Conservation (phyloP, 768 basidiomycete species). For the Hygrophoropsis aurantiaca region DNA sequence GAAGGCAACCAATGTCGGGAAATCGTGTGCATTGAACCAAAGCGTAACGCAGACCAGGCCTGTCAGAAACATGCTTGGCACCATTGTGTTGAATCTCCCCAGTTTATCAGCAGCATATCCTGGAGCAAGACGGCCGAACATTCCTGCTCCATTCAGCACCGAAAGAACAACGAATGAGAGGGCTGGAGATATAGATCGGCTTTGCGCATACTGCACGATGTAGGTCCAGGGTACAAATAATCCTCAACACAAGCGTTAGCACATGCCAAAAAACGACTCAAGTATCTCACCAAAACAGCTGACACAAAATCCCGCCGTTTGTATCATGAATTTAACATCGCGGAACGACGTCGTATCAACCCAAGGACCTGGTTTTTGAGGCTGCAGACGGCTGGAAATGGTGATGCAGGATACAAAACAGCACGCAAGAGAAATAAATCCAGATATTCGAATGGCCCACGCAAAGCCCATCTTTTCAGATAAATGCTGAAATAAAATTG, state of each 20-base stretch:
- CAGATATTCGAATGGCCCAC: conserved; percentile 57
- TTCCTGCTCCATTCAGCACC: conserved; percentile 59
- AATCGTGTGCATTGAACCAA: not conserved
- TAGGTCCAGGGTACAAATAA: conserved; percentile 67
- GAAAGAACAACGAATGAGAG: conserved; percentile 53
- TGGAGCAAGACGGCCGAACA: conserved; percentile 57
- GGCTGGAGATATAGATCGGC: conserved; percentile 32
- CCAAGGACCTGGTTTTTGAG: not conserved
- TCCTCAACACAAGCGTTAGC: conserved; percentile 34
- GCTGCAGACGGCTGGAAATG: not conserved
- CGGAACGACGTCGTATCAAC: conserved; percentile 25
- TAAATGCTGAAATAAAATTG: conserved; percentile 54
- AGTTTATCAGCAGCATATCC: conserved; percentile 54
- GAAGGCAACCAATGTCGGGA: not conserved
- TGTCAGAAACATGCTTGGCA: conserved; percentile 25
- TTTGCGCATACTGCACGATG: conserved; percentile 54
- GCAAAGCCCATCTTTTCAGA: conserved; percentile 52
- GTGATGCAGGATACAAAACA: conserved; percentile 38
- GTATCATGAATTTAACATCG: conserved; percentile 46
- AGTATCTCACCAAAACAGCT: conserved; percentile 53
- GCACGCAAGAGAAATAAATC: conserved; percentile 43
- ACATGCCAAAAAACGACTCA: no score
- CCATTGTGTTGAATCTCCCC: conserved; percentile 59
- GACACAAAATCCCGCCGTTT: conserved; percentile 47
- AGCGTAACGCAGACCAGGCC: not conserved